Evolutionary conservation across 164 flowering plant species (phyloP), one percentile per base, ranked within the genome.

Genomic region (Macadamia integrifolia): DNA sequence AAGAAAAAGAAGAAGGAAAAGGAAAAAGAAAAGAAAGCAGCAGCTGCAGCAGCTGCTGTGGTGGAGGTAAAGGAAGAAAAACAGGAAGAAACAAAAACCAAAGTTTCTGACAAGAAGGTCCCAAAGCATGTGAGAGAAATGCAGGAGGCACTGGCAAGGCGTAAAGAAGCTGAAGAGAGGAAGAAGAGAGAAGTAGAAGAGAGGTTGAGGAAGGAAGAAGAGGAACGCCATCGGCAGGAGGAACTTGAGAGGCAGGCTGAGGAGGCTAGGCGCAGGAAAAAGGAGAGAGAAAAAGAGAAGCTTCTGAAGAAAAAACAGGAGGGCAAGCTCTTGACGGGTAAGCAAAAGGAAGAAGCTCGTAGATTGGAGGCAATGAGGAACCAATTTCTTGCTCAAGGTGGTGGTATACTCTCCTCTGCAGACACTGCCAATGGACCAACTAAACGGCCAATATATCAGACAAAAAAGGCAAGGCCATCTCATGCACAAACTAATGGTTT

Each of bases 71-170:
- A 72, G 69, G 79, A 78, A 60, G 87, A 80, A 67, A 79, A 73
- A 61, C 65, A 52, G 58, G 86, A 76, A 43, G 87, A 79, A 55
- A 29, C 71, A 6, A 87, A 81, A 77, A 66, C 81, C 73, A 87
- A 90, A 76, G 76, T 73, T 48, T 44, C 80, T 0, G 93, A 82
- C 49, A 94, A 92, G 79, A 95, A 92, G 76, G 23, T 89, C 32
- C 90, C 99, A 9, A 95, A 92, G 77, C 93, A 86, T 80, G 95
- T 95, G 7, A 88, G 96, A 75, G 98, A 95, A 84, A 95, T 92
- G 97, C 99, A 91, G 70, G 98, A 95, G 76, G 85, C 85, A 62
- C 76, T 95, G 61, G 94, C 96, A 30, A 84, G 88, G 75, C 77
- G 83, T n/a, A 84, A 87, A 76, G 99, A 92, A 73, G 85, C 85